Conservation (phyloP, 257 asterid species). For the Verbena officinalis region DNA sequence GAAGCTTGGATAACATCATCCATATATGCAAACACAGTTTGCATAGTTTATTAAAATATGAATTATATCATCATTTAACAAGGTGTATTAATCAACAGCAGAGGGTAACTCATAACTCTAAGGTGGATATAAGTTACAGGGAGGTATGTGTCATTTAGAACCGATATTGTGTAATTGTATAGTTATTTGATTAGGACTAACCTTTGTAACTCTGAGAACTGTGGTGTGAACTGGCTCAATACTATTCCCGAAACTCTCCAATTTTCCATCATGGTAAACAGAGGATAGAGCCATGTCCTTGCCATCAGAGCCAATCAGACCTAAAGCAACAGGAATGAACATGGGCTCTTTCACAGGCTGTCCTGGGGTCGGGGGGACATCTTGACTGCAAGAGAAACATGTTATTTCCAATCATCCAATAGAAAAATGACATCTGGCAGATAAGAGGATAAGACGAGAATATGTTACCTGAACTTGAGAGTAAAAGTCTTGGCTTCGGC, state of each 20-base stretch:
- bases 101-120: too few species aligned
- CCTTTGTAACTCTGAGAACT: constrained; percentile 77
- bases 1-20: too few species aligned
- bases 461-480: constrained; percentile 82
- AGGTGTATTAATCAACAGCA: too few species aligned
- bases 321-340: constrained; percentile 82
- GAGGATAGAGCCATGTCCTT: constrained; percentile 76
- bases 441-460: constrained; percentile 9
- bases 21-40: too few species aligned
- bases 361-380: constrained; percentile 89
- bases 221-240: constrained; percentile 54
- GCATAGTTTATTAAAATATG: too few species aligned
- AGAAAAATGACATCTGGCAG: not conserved
- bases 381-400: constrained; percentile 68
- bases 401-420: constrained; percentile 17
- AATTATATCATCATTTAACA: too few species aligned
- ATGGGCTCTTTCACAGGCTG: constrained; percentile 85
- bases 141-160: not conserved
- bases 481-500: constrained; percentile 63
- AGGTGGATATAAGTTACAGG: too few species aligned
- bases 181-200: constrained; percentile 23
- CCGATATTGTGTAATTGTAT: not conserved
- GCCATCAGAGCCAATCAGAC: constrained; percentile 73
- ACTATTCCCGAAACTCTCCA: constrained; percentile 43
- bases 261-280: constrained; percentile 54